phyloP scores from a whole-genome alignment of 208 protist genomes.

The Entamoeba histolytica region DNA sequence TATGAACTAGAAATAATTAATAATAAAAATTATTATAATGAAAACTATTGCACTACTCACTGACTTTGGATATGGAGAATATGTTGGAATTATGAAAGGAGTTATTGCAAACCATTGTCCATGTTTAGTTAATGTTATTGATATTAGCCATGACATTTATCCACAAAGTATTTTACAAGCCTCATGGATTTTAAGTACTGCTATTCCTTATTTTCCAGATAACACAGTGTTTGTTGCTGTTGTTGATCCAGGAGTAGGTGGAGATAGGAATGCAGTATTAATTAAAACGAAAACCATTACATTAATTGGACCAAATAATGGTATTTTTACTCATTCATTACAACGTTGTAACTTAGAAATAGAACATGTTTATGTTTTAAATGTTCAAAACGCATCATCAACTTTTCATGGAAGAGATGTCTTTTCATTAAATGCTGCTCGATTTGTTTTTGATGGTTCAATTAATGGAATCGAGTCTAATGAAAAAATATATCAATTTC shows the following conservation, averaged over 20 bases:
- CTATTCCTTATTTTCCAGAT: background rate
- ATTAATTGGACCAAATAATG: background rate
- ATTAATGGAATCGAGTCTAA: background rate
- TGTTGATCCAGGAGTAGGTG: background rate
- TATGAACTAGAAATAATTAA: too few relatives aligned
- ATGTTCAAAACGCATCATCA: background rate
- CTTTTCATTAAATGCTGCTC: background rate
- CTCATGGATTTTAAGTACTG: background rate
- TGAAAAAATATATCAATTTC: background rate
- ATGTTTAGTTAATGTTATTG: background rate
- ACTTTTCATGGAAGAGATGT: background rate
- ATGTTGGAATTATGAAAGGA: background rate
- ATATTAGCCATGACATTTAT: background rate
- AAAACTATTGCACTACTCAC: background rate
- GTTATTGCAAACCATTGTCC: background rate
- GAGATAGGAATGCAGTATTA: background rate
- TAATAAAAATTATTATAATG: background rate
- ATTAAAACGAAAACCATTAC: background rate
- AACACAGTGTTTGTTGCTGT: background rate
- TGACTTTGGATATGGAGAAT: background rate
- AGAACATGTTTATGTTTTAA: background rate
- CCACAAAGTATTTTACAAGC: background rate
- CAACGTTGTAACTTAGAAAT: background rate
- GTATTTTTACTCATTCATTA: background rate
- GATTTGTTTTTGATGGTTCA: background rate